phyloP scores from a whole-genome alignment of 2,329 filamentous ascomycete genomes.

The Phaeosphaeriaceae sp. region DNA sequence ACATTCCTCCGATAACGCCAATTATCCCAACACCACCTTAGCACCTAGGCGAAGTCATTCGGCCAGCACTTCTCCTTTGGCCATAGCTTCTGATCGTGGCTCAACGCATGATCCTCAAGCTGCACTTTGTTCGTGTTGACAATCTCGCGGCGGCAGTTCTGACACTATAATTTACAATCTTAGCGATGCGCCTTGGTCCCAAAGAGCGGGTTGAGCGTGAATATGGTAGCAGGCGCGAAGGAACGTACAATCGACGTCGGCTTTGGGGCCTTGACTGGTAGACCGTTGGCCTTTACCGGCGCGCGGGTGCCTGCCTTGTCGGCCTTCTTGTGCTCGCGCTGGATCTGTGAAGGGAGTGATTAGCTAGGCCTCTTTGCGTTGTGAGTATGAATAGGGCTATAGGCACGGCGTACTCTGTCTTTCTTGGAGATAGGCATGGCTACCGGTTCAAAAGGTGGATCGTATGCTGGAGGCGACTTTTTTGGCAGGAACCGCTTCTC shows the following conservation, averaged over 20 bases:
- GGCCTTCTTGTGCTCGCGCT: constrained; percentile 62
- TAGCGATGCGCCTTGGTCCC: constrained; percentile 8
- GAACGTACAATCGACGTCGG: constrained; percentile 56
- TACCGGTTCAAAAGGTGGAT: too few species aligned
- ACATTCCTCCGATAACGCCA: too few species aligned
- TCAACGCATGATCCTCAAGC: constrained; percentile 60
- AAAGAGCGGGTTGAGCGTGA: constrained; percentile 4
- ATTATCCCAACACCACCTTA: too few species aligned
- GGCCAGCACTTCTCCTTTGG: constrained; percentile 66
- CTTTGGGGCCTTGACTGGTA: constrained; percentile 62
- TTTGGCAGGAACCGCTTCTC: too few species aligned
- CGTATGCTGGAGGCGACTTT: too few species aligned
- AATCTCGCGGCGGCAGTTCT: constrained; percentile 59
- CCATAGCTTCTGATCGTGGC: constrained; percentile 58
- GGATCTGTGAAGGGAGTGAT: constrained; percentile 47
- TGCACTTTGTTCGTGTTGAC: constrained; percentile 60
- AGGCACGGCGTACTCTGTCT: constrained; percentile 44
- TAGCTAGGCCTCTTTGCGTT: background rate
- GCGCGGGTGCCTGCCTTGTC: constrained; percentile 62
- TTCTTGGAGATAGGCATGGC: constrained; percentile 59
- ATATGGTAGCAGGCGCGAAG: background rate
- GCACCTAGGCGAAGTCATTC: constrained; percentile 47
- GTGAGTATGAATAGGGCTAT: background rate
- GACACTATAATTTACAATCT: constrained; percentile 48
- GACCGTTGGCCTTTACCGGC: constrained; percentile 61